phyloP scores from a whole-genome alignment of 306 rosid genomes.

The Fragaria ananassa region DNA sequence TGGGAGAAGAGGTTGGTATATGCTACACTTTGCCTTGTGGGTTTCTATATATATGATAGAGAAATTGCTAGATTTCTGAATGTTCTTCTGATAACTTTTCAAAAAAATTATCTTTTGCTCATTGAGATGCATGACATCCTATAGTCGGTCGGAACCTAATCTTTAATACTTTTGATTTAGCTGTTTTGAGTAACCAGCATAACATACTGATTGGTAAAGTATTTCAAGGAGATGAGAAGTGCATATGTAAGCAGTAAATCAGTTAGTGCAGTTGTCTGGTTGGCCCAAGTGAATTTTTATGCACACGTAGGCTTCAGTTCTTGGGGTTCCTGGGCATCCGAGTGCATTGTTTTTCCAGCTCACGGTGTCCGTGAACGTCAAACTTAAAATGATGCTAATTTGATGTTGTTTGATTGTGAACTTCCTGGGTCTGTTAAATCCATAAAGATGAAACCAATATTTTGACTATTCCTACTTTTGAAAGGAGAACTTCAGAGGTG shows the following conservation, averaged over 20 bases:
- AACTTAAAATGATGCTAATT: neutral
- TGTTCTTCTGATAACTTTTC: neutral
- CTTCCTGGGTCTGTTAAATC: neutral
- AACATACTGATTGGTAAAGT: neutral
- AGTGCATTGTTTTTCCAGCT: neutral
- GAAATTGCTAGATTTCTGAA: neutral
- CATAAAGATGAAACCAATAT: neutral
- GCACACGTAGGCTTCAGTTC: neutral
- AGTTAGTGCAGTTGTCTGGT: neutral
- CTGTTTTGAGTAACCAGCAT: neutral
- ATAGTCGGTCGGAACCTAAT: neutral
- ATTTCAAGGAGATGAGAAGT: neutral
- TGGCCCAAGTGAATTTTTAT: neutral
- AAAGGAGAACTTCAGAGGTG: neutral
- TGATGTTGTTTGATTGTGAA: neutral
- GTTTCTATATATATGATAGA: neutral
- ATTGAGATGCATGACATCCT: neutral
- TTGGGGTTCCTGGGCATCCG: neutral
- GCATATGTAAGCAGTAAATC: neutral
- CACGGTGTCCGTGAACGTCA: neutral
- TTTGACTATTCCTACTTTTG: neutral
- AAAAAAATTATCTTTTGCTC: neutral
- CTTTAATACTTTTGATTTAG: neutral
- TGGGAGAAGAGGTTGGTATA: slow-evolving; percentile 86
- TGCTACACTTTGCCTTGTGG: slow-evolving; percentile 1